Percentiles rank a stretch among this genome's conserved stretches.
These are phyloP conservation scores for Emmonsiellopsis sp. DNA, from an alignment of 2,329 filamentous ascomycete genomes.

Conservation along the genomic window DNA sequence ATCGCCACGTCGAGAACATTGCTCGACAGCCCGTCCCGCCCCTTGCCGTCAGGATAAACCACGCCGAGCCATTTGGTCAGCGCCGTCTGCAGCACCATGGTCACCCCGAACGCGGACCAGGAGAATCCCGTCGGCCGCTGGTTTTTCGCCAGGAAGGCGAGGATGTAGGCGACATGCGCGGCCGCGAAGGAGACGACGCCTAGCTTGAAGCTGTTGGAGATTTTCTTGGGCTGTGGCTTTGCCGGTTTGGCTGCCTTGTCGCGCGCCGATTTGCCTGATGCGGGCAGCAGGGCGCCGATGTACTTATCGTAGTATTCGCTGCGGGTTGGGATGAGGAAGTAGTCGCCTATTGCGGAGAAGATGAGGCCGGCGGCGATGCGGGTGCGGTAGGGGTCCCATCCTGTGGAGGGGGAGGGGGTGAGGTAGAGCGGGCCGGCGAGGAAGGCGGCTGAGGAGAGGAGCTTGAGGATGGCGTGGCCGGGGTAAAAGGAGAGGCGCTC, in stretches of 20 bases:
- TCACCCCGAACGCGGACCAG: conserved; percentile 10
- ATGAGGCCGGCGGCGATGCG: conserved; percentile 17
- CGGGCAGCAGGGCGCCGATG: neutral
- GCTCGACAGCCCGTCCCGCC: conserved; percentile 4
- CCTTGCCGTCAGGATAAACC: conserved; percentile 13
- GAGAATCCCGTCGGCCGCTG: conserved; percentile 8
- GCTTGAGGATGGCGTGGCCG: conserved; percentile 21
- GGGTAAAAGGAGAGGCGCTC: conserved; percentile 17
- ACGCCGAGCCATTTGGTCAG: conserved; percentile 18
- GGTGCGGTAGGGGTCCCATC: conserved; percentile 9
- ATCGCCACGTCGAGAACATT: conserved; percentile 19
- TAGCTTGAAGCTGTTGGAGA: conserved; percentile 19
- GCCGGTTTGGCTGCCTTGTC: neutral
- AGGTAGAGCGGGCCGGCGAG: conserved; percentile 14
- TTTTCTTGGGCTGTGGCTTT: neutral
- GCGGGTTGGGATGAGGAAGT: conserved; percentile 18
- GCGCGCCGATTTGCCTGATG: neutral
- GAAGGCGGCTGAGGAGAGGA: conserved; percentile 20
- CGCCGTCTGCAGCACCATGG: conserved; percentile 13
- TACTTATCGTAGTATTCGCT: conserved; percentile 13
- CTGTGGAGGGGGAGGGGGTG: conserved; percentile 7
- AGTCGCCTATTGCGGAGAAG: conserved; percentile 19
- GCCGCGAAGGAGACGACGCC: conserved; percentile 20
- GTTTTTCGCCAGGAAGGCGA: conserved; percentile 15
- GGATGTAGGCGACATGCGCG: conserved; percentile 21